These are phyloP conservation scores for Mycena chlorophos DNA, from an alignment of 768 basidiomycete genomes.

Conservation along the genomic window DNA sequence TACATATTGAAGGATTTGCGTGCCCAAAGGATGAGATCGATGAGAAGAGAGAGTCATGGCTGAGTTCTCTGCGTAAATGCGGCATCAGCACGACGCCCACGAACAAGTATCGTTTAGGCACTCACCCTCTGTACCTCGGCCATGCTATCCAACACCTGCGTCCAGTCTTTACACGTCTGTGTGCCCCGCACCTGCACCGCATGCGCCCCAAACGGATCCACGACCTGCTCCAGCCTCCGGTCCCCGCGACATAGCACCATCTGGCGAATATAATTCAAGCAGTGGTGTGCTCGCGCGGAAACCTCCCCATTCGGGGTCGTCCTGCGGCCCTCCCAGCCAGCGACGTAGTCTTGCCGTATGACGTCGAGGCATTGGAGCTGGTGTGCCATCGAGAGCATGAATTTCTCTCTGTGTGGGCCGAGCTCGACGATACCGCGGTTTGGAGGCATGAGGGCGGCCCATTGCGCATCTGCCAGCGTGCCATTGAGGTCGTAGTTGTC, in stretches of 20 bases:
- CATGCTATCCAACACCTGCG: slow-evolving; percentile 9
- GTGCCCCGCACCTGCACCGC: slow-evolving; percentile 9
- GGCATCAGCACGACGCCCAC: too few relatives aligned
- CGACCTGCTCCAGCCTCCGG: slow-evolving; percentile 17
- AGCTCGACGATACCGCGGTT: slow-evolving; percentile 23
- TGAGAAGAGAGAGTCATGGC: too few relatives aligned
- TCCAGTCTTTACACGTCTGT: slow-evolving; percentile 25
- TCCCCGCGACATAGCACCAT: slow-evolving; percentile 24
- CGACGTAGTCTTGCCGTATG: slow-evolving; percentile 24
- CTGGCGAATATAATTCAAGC: slow-evolving; percentile 28
- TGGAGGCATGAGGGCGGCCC: slow-evolving; percentile 25
- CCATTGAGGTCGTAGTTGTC: slow-evolving; percentile 24
- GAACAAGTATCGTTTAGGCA: neutral
- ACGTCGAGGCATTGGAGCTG: slow-evolving; percentile 38
- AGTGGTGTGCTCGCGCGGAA: slow-evolving; percentile 15
- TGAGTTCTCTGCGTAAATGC: too few relatives aligned
- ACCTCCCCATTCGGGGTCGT: neutral
- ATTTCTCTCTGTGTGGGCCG: slow-evolving; percentile 30
- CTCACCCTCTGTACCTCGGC: neutral
- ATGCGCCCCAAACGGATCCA: slow-evolving; percentile 7
- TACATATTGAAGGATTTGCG: too few relatives aligned
- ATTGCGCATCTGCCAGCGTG: slow-evolving; percentile 20
- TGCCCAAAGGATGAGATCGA: too few relatives aligned
- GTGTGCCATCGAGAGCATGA: slow-evolving; percentile 39
- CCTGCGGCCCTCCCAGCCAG: neutral